Percentiles rank a stretch among this genome's conserved stretches.
Evolutionary conservation across 1,284 basidiomycete species (phyloP).

Genomic region (Sphaerobolus stellatus): DNA sequence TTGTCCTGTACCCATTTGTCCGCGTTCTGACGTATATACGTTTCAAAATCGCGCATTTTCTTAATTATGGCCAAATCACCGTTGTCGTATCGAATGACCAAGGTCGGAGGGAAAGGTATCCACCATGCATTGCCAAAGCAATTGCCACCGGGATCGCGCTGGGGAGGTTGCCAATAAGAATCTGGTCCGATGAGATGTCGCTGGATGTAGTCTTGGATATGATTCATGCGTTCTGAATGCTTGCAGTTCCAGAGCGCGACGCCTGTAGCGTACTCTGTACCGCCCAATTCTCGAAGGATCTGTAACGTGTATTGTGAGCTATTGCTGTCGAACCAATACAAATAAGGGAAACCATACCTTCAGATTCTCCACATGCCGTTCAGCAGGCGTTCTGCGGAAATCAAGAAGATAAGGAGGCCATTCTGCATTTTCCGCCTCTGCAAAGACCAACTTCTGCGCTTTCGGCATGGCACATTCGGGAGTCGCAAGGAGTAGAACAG

Average conservation of each 20-base stretch:
- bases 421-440: constrained; percentile 54
- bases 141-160: constrained; percentile 26
- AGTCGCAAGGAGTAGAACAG: constrained; percentile 64
- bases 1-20: constrained; percentile 48
- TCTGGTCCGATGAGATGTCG: constrained; percentile 63
- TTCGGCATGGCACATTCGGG: constrained; percentile 62
- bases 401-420: constrained; percentile 73
- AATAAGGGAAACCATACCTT: constrained; percentile 48
- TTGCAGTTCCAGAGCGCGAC: constrained; percentile 47
- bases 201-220: constrained; percentile 54
- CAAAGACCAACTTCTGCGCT: constrained; percentile 59
- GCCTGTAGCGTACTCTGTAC: constrained; percentile 50
- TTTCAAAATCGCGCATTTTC: constrained; percentile 52
- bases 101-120: constrained; percentile 74
- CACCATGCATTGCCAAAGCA: constrained; percentile 77
- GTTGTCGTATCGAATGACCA: constrained; percentile 75
- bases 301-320: constrained; percentile 17
- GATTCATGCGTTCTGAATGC: constrained; percentile 45
- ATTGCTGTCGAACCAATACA: neutral
- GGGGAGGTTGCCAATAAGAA: constrained; percentile 58
- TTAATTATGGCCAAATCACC: constrained; percentile 52
- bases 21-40: constrained; percentile 67
- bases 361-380: constrained; percentile 78
- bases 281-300: constrained; percentile 71
- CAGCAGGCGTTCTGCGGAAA: constrained; percentile 68